phyloP scores from a whole-genome alignment of 2,329 filamentous ascomycete species.

The Phymatotrichopsis omnivora region DNA sequence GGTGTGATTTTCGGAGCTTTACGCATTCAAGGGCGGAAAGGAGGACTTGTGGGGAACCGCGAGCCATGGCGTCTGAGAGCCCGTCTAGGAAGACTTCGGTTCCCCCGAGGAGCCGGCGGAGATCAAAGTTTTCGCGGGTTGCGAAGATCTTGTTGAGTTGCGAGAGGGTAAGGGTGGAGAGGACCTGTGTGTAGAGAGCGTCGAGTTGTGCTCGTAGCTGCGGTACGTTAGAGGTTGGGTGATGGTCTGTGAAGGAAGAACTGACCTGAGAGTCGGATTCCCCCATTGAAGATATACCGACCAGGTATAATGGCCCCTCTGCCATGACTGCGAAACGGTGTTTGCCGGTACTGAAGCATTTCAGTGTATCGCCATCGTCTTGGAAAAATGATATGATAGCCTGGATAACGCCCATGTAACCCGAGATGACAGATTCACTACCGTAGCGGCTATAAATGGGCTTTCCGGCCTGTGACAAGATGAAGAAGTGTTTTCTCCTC shows the following conservation, averaged over 20 bases:
- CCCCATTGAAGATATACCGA: constrained; percentile 83
- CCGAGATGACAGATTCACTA: constrained; percentile 78
- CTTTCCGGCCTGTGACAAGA: constrained; percentile 90
- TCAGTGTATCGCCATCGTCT: constrained; percentile 58
- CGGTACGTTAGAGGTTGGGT: background rate
- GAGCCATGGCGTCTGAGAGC: constrained; percentile 86
- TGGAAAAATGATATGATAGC: constrained; percentile 98
- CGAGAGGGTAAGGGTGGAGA: constrained; percentile 87
- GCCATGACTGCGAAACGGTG: constrained; percentile 77
- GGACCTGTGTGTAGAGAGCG: constrained; percentile 93
- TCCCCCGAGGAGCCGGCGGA: constrained; percentile 79
- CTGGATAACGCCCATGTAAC: constrained; percentile 88
- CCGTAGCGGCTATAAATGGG: constrained; percentile 95
- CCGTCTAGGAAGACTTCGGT: constrained; percentile 87
- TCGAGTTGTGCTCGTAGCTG: constrained; percentile 83
- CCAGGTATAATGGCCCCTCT: constrained; percentile 80
- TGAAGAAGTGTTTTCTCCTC: constrained; percentile 94
- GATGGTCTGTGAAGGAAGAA: background rate
- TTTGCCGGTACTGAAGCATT: constrained; percentile 75
- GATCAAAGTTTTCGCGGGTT: constrained; percentile 83
- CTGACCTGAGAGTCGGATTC: constrained; percentile 60
- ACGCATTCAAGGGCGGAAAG: constrained; percentile 87
- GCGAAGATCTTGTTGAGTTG: constrained; percentile 78
- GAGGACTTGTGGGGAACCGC: constrained; percentile 78
- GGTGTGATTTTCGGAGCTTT: constrained; percentile 79